A percentile compares a stretch with the other conserved stretches of the same genome.
These are phyloP conservation scores for Plasmodiophora brassicae DNA, from an alignment of 208 protist species.

Conservation along the genomic window DNA sequence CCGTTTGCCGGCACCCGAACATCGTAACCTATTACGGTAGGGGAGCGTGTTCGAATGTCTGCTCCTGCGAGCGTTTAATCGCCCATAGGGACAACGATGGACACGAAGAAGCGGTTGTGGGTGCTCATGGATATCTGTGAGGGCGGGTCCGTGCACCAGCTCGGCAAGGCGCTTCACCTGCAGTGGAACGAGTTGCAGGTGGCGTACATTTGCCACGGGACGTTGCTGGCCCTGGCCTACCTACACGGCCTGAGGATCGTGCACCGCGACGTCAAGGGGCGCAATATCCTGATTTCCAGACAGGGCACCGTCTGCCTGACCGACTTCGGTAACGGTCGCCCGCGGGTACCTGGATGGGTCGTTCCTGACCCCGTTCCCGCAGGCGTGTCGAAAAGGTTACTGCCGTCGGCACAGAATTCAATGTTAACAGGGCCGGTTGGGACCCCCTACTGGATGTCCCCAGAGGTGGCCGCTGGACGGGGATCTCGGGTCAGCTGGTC, in stretches of 20 bases:
- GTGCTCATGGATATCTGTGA: slow-evolving; percentile 43
- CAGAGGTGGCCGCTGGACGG: slow-evolving; percentile 49
- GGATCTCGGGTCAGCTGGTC: slow-evolving; percentile 46
- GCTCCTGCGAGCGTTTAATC: neutral
- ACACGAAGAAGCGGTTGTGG: neutral
- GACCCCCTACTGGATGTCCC: slow-evolving; percentile 56
- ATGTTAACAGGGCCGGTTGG: slow-evolving; percentile 35
- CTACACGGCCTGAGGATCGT: slow-evolving; percentile 36
- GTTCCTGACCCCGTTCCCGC: neutral
- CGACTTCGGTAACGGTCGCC: slow-evolving; percentile 40
- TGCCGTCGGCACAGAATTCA: neutral
- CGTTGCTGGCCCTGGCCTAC: slow-evolving; percentile 26
- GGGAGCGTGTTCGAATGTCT: neutral
- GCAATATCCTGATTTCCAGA: slow-evolving; percentile 50
- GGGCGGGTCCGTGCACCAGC: slow-evolving; percentile 35
- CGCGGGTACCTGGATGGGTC: neutral
- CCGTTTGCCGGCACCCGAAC: neutral
- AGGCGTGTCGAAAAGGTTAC: slow-evolving; percentile 16
- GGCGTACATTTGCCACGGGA: slow-evolving; percentile 32
- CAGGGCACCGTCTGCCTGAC: slow-evolving; percentile 46
- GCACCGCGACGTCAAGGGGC: slow-evolving; percentile 49
- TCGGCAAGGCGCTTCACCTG: neutral
- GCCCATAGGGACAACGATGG: neutral
- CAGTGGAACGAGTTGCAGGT: neutral
- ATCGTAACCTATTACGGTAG: slow-evolving; percentile 31